Evolutionary conservation across 345 rosid species (phyloP), one percentile per base, ranked within the genome.

Genomic region (Salix purpurea): DNA sequence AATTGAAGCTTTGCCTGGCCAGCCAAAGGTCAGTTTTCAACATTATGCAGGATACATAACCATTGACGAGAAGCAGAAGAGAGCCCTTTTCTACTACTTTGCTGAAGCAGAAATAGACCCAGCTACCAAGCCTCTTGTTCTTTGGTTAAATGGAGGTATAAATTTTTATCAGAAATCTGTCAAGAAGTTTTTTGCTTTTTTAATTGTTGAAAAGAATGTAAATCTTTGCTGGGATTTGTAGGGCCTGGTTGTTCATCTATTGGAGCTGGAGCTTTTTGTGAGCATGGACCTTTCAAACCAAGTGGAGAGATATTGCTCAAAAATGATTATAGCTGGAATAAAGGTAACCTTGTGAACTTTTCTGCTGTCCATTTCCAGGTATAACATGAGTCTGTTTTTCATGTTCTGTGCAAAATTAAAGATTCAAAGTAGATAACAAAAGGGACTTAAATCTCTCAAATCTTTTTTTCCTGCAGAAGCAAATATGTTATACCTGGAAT

Each of bases 211-310:
- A 16, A 72, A 26, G 0, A 12, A 37, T 56, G 28, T 19, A 30
- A 46, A 46, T 74, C 30, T 11, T n/a, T 52, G 18, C 34, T 67
- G 72, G 52, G 65, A 19, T 79, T 61, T 74, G 61, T 24, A 79
- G 82, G 83, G 15, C 83, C 83, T 50, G 83, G 83, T 4, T 80
- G 83, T 71, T 80, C 83, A 36, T 80, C 83, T 1, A 19, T 80
- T 54, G 83, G 83, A 26, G 79, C 76, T 26, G 83, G 83, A 54
- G 79, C 83, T 30, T 80, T 80, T 28, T 76, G 73, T n/a, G 83
- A 80, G 76, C 79, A 80, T 67, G 83, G 83, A 40, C 83, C 79
- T 28, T 80, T 80, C 32, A 75, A 66, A 58, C 83, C 83, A 14
- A 75, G 76, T 58, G 58, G 73, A 50, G 76, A 67, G 14, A 44